These are phyloP conservation scores for Xanthoceras sorbifolium DNA, from an alignment of 345 rosid species.

Conservation along the genomic window DNA sequence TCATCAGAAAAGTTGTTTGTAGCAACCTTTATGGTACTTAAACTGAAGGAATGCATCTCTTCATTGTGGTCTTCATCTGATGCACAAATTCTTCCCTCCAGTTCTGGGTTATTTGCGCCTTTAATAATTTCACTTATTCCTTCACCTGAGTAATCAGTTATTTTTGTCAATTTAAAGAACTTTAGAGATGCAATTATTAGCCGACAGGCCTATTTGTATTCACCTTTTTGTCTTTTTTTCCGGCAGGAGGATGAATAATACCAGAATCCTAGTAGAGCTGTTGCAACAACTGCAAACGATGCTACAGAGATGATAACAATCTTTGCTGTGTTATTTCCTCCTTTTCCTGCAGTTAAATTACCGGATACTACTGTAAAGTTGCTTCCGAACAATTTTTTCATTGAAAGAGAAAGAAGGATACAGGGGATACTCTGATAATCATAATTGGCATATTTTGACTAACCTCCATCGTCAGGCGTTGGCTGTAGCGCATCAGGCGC, in stretches of 20 bases:
- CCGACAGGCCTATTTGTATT: not conserved
- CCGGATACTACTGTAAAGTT: not conserved
- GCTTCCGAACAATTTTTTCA: too few relatives aligned
- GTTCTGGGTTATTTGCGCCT: slow-evolving; percentile 7
- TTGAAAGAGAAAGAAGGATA: not conserved
- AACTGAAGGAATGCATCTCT: slow-evolving; percentile 31
- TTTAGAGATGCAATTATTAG: not conserved
- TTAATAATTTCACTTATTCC: slow-evolving; percentile 22
- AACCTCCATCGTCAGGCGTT: slow-evolving; percentile 19
- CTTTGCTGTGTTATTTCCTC: slow-evolving; percentile 23
- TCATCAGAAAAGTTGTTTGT: slow-evolving; percentile 44
- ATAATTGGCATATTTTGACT: slow-evolving; percentile 10
- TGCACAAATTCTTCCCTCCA: slow-evolving; percentile 8
- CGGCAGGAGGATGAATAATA: slow-evolving; percentile 26
- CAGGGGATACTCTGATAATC: not conserved
- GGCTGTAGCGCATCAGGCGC: slow-evolving; percentile 18
- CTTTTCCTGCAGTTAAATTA: slow-evolving; percentile 22
- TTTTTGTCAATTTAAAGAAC: not conserved
- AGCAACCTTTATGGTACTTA: slow-evolving; percentile 30
- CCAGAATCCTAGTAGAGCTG: slow-evolving; percentile 31
- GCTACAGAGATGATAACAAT: slow-evolving; percentile 25
- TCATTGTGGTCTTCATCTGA: slow-evolving; percentile 25
- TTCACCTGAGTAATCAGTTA: slow-evolving; percentile 10
- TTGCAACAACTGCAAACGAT: slow-evolving; percentile 15
- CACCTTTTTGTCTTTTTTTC: slow-evolving; percentile 35